A percentile compares a stretch with the other conserved stretches of the same genome.
Conservation (phyloP, 139 green algal genomes). For the Micractinium sp. region DNA sequence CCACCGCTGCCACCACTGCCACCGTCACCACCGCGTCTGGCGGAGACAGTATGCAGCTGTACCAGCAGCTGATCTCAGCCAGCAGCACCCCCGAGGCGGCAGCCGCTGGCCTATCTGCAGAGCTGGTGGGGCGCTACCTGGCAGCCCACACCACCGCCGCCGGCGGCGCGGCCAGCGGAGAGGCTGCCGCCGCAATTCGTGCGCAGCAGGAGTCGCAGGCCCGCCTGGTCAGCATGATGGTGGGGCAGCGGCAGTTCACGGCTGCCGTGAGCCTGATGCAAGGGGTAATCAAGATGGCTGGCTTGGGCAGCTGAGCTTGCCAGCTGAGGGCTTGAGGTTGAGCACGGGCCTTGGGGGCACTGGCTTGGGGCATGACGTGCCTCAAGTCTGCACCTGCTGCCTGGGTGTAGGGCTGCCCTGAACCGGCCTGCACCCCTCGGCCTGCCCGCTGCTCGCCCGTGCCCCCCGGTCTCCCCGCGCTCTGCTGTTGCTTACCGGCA, state of each 20-base stretch:
- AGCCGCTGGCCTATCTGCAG: neutral
- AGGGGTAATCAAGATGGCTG: constrained; percentile 24
- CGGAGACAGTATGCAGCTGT: constrained; percentile 4
- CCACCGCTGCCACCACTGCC: neutral
- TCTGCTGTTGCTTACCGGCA: neutral
- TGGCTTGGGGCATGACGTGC: no score
- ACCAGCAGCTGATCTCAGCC: neutral
- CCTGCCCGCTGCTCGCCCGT: no score
- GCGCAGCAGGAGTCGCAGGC: constrained; percentile 16
- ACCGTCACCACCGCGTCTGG: neutral
- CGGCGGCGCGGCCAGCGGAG: neutral
- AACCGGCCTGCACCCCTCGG: neutral
- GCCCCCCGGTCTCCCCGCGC: neutral
- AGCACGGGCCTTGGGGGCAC: no score
- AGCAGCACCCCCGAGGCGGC: neutral
- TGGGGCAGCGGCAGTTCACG: neutral
- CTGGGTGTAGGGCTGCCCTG: no score
- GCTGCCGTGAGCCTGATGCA: constrained; percentile 15
- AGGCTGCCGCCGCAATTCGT: neutral
- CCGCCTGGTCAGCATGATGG: constrained; percentile 11
- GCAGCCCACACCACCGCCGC: neutral
- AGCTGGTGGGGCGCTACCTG: constrained; percentile 25
- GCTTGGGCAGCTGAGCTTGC: neutral
- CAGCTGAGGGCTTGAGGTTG: no score
- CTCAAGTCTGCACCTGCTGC: no score